phyloP scores from a whole-genome alignment of 208 protist genomes.

The Acanthamoeba healyi region DNA sequence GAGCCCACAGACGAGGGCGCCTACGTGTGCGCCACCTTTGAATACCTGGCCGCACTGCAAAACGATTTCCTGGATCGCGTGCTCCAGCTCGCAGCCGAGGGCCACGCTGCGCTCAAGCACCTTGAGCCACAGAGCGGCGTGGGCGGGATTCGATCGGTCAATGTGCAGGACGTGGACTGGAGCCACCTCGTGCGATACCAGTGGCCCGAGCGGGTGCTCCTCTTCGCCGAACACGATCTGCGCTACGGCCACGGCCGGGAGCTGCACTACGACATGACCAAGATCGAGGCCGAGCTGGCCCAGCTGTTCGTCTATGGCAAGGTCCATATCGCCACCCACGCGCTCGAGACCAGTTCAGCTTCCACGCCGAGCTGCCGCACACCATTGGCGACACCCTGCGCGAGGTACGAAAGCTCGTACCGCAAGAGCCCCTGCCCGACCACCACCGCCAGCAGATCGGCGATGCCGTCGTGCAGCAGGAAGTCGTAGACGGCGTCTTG shows the following conservation, averaged over 20 bases:
- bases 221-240: slow-evolving; percentile 26
- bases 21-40: slow-evolving; percentile 4
- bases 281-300: slow-evolving; percentile 19
- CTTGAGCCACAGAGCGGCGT: neutral
- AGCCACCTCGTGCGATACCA: neutral
- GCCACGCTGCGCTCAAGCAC: slow-evolving; percentile 22
- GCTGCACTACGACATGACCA: neutral
- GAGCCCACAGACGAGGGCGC: slow-evolving; percentile 4
- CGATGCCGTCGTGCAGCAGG: slow-evolving; percentile 26
- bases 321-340: neutral
- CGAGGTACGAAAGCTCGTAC: neutral
- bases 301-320: neutral
- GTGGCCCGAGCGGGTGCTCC: slow-evolving; percentile 30
- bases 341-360: slow-evolving; percentile 37
- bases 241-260: slow-evolving; percentile 4
- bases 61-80: slow-evolving; percentile 17
- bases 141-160: slow-evolving; percentile 5
- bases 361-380: neutral
- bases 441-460: neutral
- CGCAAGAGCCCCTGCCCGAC: slow-evolving; percentile 4
- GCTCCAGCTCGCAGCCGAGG: slow-evolving; percentile 14
- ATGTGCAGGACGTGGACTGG: neutral
- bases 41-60: neutral
- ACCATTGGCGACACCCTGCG: neutral
- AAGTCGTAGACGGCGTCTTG: neutral